A percentile compares a stretch with the other conserved stretches of the same genome.
Conservation (phyloP, 805 yeast genomes). For the Barnettozyma pratensis region DNA sequence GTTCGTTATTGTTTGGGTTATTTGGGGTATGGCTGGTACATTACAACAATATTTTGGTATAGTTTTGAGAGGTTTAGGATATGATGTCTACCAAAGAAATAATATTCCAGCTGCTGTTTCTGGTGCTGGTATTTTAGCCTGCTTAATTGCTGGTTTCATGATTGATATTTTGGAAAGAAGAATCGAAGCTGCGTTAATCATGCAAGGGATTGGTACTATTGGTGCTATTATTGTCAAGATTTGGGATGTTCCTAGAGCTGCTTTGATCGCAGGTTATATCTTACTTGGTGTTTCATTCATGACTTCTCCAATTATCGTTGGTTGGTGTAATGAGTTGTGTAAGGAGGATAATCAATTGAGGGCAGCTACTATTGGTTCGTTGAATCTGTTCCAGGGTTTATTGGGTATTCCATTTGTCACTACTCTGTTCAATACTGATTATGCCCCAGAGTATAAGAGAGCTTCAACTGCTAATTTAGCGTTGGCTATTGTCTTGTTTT, state of each 20-base stretch:
- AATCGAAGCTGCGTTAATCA: slow-evolving; percentile 11
- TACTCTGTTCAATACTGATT: slow-evolving; percentile 11
- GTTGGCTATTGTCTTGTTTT: slow-evolving; percentile 7
- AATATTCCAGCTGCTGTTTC: slow-evolving; percentile 17
- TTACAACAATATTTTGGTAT: slow-evolving; percentile 13
- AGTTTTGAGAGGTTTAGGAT: slow-evolving; percentile 18
- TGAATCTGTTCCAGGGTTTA: slow-evolving; percentile 17
- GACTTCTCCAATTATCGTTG: slow-evolving; percentile 16
- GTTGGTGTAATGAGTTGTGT: slow-evolving; percentile 23
- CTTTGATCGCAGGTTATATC: slow-evolving; percentile 14
- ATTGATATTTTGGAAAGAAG: slow-evolving; percentile 18
- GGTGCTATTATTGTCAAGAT: slow-evolving; percentile 14
- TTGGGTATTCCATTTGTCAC: slow-evolving; percentile 15
- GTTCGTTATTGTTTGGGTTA: slow-evolving; percentile 15
- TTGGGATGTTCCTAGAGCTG: slow-evolving; percentile 16
- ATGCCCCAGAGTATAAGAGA: slow-evolving; percentile 12
- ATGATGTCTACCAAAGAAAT: slow-evolving; percentile 21
- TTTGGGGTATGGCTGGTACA: slow-evolving; percentile 12
- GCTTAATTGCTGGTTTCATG: slow-evolving; percentile 14
- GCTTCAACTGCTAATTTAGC: slow-evolving; percentile 14
- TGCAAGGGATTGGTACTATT: slow-evolving; percentile 9
- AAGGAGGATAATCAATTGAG: slow-evolving; percentile 23
- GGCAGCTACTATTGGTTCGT: slow-evolving; percentile 20
- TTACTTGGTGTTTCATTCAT: slow-evolving; percentile 15
- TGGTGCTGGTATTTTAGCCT: slow-evolving; percentile 18